Evolutionary conservation across 306 rosid species (phyloP), one percentile per base, ranked within the genome.

Genomic region (Cercis canadensis): DNA sequence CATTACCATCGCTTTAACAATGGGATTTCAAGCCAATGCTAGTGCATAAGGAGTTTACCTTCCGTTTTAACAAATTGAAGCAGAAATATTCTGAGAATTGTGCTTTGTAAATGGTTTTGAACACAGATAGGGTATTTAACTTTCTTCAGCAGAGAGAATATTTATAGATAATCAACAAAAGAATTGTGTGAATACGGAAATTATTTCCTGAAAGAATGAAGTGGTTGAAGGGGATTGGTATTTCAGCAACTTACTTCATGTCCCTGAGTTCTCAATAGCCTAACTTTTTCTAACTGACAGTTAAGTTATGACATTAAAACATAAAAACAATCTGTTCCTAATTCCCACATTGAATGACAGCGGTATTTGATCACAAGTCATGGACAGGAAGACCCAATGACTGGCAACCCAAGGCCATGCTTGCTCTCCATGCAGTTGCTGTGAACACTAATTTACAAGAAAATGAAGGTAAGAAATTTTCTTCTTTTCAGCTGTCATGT

Each of bases 341-440:
- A 57, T 77, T 75, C 64, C 61, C 62, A 54, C 75, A 77, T 78
- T 74, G 43, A 78, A 73, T 80, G 70, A 75, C 96, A 89, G 96
- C 84, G 45, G 61, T 94, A 58, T 87, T 94, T 75, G 87, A 94
- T 79, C 74, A 84, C 71, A 77, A 88, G 51, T 74, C 97, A 49
- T 91, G 99, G 97, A 73, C 78, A 17, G 99, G 99, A 13, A 91
- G 79, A 73, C 72, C 73, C 4, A 77, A 74, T 49, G 97, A 94
- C 73, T 94, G 96, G 99, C 99, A 94, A 70, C 99, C 99, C 56
- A 91, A 92, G 85, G 99, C 96, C 61, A 84, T 73, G 83, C 78
- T 89, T 65, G 82, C 92, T 75, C 87, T 76, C 70, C 94, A 91
- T 36, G 95, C 92, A 13, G 99, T 94, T 75, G 97, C 97, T 16